Percentiles rank a stretch among this genome's conserved stretches.
Conservation (phyloP, 2,329 filamentous ascomycete species). For the Penicillium sp. region DNA sequence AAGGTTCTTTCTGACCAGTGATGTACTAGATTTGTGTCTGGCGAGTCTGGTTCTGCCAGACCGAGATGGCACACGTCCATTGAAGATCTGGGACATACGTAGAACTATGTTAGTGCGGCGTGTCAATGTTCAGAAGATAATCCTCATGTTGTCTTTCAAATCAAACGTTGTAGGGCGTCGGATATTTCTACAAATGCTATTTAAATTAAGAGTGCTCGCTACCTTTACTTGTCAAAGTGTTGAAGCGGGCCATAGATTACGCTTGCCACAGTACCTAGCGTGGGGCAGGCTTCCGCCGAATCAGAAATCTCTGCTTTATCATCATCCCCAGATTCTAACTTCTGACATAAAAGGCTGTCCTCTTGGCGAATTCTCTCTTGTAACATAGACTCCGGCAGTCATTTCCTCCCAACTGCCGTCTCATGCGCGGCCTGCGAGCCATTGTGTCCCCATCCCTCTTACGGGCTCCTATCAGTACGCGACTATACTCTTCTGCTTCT, state of each 20-base stretch:
- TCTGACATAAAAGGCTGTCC: neutral
- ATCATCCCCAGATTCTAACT: slow-evolving; percentile 1
- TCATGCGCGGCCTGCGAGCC: slow-evolving; percentile 12
- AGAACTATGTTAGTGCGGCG: neutral
- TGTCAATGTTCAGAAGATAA: neutral
- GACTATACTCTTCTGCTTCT: slow-evolving; percentile 2
- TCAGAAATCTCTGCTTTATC: slow-evolving; percentile 20
- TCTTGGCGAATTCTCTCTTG: neutral
- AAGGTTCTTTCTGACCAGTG: slow-evolving; percentile 31
- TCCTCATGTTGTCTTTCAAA: no score
- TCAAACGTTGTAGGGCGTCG: no score
- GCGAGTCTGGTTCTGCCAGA: slow-evolving; percentile 15
- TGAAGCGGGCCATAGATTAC: no score
- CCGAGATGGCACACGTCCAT: slow-evolving; percentile 45
- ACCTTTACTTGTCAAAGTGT: no score
- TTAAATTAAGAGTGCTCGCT: no score
- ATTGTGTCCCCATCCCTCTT: slow-evolving; percentile 5
- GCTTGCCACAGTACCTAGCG: neutral
- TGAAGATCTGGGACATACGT: slow-evolving; percentile 44
- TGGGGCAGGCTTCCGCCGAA: slow-evolving; percentile 4
- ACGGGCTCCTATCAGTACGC: slow-evolving; percentile 4
- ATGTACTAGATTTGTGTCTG: slow-evolving; percentile 47
- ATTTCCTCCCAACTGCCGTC: slow-evolving; percentile 14
- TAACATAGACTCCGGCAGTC: slow-evolving; percentile 14
- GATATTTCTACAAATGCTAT: neutral